Evolutionary conservation across 306 rosid species (phyloP), one percentile per base, ranked within the genome.

Genomic region (Abrus pulchellus): DNA sequence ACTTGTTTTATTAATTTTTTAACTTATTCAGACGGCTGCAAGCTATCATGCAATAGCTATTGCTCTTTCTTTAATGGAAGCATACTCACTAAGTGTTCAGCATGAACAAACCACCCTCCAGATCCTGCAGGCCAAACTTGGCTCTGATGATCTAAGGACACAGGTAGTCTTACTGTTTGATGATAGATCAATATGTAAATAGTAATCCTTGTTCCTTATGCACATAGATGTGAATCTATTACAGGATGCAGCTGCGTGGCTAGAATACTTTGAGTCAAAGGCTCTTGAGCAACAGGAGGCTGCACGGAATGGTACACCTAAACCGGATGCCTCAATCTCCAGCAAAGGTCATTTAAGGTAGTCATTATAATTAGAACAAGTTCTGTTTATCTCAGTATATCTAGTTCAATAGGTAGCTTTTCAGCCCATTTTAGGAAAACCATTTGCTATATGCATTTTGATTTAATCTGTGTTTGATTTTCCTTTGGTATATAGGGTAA

Each of bases 221-320:
- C 43, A 70, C 9, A 68, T 57, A 54, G 33, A 28, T 52, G n/a
- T 79, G 78, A 77, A 86, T 57, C 33, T 59, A 68, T 78, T 82
- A 69, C 81, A 95, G 99, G 99, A 95, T 85, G 98, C 99, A 52
- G 96, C 98, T 81, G 99, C 99, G 64, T 95, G 99, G 99, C 97
- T 95, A 3, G 99, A 95, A 88, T 95, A 95, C 90, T 95, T 95
- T 4, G 99, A 95, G 89, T 95, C 99, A 44, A 95, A 95, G 90
- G 97, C 99, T 87, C 74, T 95, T 54, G 99, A 95, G 90, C 99
- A 95, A 86, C 99, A 93, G 84, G 99, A 95, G 83, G 99, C 99
- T 85, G 98, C 98, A 36, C 92, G 98, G 29, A 93, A 91, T 68
- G 99, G 99, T 75, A 91, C 99, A 67, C 99, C 99, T 56, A 95